Evolutionary conservation across 179 eudicot species (phyloP), one percentile per base, ranked within the genome.

Genomic region (Corrigiola litoralis): DNA sequence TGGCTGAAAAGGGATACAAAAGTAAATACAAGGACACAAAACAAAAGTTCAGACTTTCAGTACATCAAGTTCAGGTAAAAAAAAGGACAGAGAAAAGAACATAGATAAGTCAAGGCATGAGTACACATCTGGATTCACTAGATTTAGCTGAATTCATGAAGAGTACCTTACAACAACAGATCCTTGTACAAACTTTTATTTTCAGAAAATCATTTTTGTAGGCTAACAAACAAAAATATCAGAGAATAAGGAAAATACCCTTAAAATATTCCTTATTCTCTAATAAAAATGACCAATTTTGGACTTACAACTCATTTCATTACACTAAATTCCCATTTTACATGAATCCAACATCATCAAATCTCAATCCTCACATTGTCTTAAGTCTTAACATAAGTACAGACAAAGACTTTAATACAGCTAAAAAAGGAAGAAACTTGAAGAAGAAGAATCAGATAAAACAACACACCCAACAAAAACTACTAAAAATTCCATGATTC

Each of bases 301-400:
- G n/a, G n/a, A n/a, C n/a, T n/a, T n/a, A n/a, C n/a, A n/a, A n/a
- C n/a, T n/a, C n/a, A n/a, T n/a, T n/a, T n/a, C n/a, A n/a, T n/a
- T n/a, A n/a, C n/a, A n/a, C n/a, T n/a, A n/a, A n/a, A n/a, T n/a
- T n/a, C n/a, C n/a, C n/a, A n/a, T n/a, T n/a, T n/a, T n/a, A n/a
- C 13, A 38, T 38, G 9, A 2, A 38, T 1, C 44, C 13, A 16
- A 33, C 2, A 32, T 33, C 68, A 61, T 32, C 23, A 52, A 44
- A 49, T 49, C 59, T 17, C 61, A 44, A 41, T 31, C 69, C 31
- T 29, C 45, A 66, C 42, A 55, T 55, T 28, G 40, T 41, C n/a
- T n/a, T n/a, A n/a, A n/a, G n/a, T n/a, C n/a, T 65, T n/a, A 31
- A 24, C 12, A 65, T 20, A 31, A 45, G 7, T 13, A 65, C 49